Evolutionary conservation across 805 yeast species (phyloP), one percentile per base, ranked within the genome.

Genomic region (Dipodascus geniculatus): DNA sequence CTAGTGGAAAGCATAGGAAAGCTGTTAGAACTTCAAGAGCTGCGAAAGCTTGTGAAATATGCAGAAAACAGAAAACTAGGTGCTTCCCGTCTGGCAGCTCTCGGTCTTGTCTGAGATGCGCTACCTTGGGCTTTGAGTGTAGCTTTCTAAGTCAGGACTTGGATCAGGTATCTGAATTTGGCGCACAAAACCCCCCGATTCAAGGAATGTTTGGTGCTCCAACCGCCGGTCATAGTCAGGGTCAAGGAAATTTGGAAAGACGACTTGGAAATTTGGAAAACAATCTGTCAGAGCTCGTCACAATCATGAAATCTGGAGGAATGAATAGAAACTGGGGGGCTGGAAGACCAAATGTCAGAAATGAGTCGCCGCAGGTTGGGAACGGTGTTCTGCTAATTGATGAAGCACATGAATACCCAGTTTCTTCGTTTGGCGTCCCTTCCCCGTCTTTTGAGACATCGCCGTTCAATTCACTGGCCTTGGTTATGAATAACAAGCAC

Each of bases 31-130:
- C 44, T 3, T 38, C 44, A 22, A 9, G 85, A 47, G 78, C 82
- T 0, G 59, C 75, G 1, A 70, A 68, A 50, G 85, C 85, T 0
- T 80, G 85, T 63, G 74, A 73, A 3, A 61, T 71, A 4, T 80
- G 85, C 61, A 70, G 84, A 48, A 73, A 71, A 51, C 80, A 76
- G 56, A 80, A 80, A 68, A 77, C 87, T 0, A 67, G 85, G 54
- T 83, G 89, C 58, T 76, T 81, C 61, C 76, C 82, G 3, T 53
- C 55, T 11, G 71, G 77, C 1, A 72, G 68, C 23, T 70, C 74
- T 17, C 64, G 68, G 6, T 71, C 79, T 1, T 83, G 89, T 67
- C 65, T 82, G 20, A 67, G 87, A 22, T 83, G 89, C 61, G 66
- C 71, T 1, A 78, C 82, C 3, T 65, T 81, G 42, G 76, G 73